These are phyloP conservation scores for Somion occarium DNA, from an alignment of 1,284 basidiomycete species.

Conservation along the genomic window DNA sequence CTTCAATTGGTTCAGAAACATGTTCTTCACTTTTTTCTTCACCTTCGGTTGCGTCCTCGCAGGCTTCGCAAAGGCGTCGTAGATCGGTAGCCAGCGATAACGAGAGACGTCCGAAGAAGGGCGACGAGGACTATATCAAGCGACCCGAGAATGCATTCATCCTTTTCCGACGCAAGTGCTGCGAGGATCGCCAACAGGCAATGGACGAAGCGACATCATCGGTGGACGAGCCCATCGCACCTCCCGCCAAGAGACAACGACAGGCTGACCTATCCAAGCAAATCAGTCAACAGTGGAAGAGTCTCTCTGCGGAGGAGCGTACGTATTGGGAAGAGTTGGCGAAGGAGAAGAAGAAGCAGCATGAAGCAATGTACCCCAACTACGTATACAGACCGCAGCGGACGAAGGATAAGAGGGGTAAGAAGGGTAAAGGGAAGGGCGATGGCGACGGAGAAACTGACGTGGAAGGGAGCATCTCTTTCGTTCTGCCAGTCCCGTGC, in stretches of 20 bases:
- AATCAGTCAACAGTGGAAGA: constrained; percentile 73
- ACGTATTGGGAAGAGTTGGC: constrained; percentile 59
- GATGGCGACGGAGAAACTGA: constrained; percentile 44
- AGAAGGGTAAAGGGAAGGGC: constrained; percentile 40
- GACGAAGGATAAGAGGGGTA: constrained; percentile 49
- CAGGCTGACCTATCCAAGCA: constrained; percentile 68
- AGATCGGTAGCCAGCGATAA: constrained; percentile 53
- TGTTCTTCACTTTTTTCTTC: constrained; percentile 34
- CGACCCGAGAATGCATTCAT: constrained; percentile 80
- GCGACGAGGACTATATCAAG: constrained; percentile 77
- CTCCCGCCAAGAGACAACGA: constrained; percentile 44
- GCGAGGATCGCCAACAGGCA: constrained; percentile 56
- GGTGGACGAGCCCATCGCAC: constrained; percentile 28
- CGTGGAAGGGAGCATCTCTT: constrained; percentile 44
- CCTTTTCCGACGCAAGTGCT: constrained; percentile 71
- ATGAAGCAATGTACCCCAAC: constrained; percentile 61
- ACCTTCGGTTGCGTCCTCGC: constrained; percentile 29
- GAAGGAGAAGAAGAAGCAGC: constrained; percentile 55
- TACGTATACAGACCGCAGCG: constrained; percentile 76
- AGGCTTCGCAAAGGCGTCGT: constrained; percentile 48
- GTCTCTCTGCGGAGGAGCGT: constrained; percentile 53
- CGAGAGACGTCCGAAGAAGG: constrained; percentile 70
- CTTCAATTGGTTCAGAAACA: constrained; percentile 41
- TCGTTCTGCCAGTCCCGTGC: constrained; percentile 45
- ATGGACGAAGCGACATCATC: constrained; percentile 29